phyloP scores from a whole-genome alignment of 2,329 filamentous ascomycete genomes.

The Coniochaeta sp. region DNA sequence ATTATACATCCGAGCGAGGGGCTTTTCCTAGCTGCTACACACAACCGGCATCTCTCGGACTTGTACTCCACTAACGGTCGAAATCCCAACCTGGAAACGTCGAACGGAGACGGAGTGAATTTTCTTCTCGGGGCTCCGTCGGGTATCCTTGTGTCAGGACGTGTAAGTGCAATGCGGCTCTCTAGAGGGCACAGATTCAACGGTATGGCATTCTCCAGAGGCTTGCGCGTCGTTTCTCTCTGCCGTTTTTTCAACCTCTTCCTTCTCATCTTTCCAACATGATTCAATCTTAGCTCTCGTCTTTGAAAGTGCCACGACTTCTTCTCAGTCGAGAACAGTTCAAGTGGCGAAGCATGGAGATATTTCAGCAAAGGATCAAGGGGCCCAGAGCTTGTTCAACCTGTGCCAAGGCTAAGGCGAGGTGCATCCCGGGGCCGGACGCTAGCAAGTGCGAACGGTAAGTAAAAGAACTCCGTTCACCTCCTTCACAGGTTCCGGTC shows the following conservation, averaged over 20 bases:
- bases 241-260: background rate
- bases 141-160: background rate
- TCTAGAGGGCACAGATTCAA: background rate
- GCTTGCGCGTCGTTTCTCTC: background rate
- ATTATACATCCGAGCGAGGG: no score
- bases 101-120: background rate
- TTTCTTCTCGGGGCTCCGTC: background rate
- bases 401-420: slow-evolving; percentile 44
- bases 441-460: slow-evolving; percentile 40
- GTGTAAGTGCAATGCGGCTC: background rate
- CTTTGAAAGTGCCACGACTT: background rate
- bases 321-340: background rate
- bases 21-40: no score
- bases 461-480: background rate
- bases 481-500: no score
- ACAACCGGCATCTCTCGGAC: no score
- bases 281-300: background rate
- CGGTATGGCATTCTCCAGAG: background rate
- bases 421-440: slow-evolving; percentile 36
- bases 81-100: no score
- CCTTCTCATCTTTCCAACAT: background rate
- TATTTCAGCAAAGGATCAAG: slow-evolving; percentile 16
- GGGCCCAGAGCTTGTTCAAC: slow-evolving; percentile 42
- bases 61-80: no score
- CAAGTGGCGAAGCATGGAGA: slow-evolving; percentile 1